phyloP scores from a whole-genome alignment of 2,329 filamentous ascomycete genomes.

The Beauveria australis region DNA sequence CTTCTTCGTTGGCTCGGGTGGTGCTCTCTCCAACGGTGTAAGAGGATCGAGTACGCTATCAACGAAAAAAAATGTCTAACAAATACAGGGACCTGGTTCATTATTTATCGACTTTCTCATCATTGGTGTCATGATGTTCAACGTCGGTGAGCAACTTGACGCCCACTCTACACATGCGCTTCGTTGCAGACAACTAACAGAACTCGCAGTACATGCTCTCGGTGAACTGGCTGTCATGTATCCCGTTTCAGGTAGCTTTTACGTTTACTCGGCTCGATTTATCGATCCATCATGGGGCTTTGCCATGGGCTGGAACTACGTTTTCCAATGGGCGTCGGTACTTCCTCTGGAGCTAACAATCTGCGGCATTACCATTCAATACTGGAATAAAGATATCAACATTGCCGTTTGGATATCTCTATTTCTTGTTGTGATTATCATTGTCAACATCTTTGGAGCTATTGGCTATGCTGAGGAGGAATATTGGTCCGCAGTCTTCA shows the following conservation, averaged over 20 bases:
- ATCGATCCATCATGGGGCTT: constrained; percentile 49
- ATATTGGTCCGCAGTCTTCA: constrained; percentile 49
- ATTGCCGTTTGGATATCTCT: constrained; percentile 47
- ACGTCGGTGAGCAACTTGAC: constrained; percentile 30
- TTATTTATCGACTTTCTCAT: constrained; percentile 43
- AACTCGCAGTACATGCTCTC: constrained; percentile 43
- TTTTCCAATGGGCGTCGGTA: constrained; percentile 37
- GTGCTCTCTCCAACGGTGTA: constrained; percentile 39
- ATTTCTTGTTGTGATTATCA: constrained; percentile 42
- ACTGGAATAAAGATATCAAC: constrained; percentile 37
- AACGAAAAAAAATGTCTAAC: background rate
- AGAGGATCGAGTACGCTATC: constrained; percentile 5
- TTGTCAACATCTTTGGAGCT: constrained; percentile 49
- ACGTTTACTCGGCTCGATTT: constrained; percentile 47
- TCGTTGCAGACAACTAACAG: background rate
- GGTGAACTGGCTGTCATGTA: constrained; percentile 49
- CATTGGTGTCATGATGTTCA: constrained; percentile 53
- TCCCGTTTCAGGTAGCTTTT: constrained; percentile 51
- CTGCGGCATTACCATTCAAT: constrained; percentile 38
- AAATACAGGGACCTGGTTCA: constrained; percentile 30
- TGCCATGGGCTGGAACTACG: constrained; percentile 43
- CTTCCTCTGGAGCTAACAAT: constrained; percentile 41
- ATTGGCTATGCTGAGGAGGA: constrained; percentile 51
- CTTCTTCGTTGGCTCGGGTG: constrained; percentile 53
- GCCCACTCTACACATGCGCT: background rate